These are phyloP conservation scores for Kuraishia ogatae DNA, from an alignment of 805 yeast genomes.

Conservation along the genomic window DNA sequence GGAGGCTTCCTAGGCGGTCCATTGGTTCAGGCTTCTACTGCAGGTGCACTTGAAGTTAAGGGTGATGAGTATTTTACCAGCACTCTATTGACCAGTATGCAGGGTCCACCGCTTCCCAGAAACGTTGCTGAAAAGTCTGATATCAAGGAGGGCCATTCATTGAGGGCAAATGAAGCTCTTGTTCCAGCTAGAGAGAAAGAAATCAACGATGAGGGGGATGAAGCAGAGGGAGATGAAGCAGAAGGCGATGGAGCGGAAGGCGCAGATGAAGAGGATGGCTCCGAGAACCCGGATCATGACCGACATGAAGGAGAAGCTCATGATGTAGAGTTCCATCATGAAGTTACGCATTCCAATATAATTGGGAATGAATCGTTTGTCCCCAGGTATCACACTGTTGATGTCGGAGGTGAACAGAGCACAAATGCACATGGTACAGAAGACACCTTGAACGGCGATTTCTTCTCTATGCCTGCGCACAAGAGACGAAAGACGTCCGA, in stretches of 20 bases:
- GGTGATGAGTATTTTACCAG: background rate
- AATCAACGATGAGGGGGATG: too few species aligned
- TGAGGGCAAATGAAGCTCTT: too few species aligned
- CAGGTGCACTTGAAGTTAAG: background rate
- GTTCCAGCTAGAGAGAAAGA: too few species aligned
- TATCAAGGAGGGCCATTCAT: too few species aligned
- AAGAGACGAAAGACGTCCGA: background rate
- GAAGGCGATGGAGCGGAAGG: background rate
- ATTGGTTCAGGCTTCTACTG: background rate
- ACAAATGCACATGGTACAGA: background rate
- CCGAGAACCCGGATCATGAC: background rate
- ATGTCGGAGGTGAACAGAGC: background rate
- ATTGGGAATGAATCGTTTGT: background rate
- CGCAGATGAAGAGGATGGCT: background rate
- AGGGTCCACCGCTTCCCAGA: too few species aligned
- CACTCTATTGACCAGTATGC: too few species aligned
- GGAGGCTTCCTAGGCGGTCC: slow-evolving; percentile 38
- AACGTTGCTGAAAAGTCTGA: too few species aligned
- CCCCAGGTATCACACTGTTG: background rate
- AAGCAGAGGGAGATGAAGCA: background rate
- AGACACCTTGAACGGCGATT: background rate
- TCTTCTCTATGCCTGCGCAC: background rate
- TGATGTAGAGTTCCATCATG: background rate
- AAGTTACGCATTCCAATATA: background rate
- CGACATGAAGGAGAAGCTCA: background rate